Evolutionary conservation across 257 asterid species (phyloP).

Genomic region (Fraxinus excelsior): DNA sequence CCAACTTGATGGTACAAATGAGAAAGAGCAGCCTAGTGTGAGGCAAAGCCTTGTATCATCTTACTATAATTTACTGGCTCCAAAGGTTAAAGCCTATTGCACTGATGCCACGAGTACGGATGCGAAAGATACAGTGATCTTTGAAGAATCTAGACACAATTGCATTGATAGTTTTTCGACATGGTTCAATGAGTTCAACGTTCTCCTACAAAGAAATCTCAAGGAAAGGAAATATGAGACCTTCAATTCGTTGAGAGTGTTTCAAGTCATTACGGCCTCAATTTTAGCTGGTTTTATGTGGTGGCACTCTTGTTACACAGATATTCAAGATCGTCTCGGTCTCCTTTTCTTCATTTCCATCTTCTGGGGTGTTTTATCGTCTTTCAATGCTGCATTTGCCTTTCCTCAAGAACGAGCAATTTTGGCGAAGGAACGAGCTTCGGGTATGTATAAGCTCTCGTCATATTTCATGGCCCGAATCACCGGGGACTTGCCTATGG

Average conservation of each 20-base stretch:
- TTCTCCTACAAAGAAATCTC: slow-evolving; percentile 50
- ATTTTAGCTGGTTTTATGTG: slow-evolving; percentile 50
- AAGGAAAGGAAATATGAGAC: slow-evolving; percentile 49
- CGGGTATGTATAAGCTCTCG: slow-evolving; percentile 53
- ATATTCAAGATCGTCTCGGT: slow-evolving; percentile 53
- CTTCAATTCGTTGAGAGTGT: slow-evolving; percentile 43
- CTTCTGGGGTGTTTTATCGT: slow-evolving; percentile 57
- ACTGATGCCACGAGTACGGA: slow-evolving; percentile 21
- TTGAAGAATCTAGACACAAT: slow-evolving; percentile 5
- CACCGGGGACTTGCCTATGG: slow-evolving; percentile 54
- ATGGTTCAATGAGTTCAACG: slow-evolving; percentile 47
- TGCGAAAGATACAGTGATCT: slow-evolving; percentile 19
- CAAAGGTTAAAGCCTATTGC: slow-evolving; percentile 43
- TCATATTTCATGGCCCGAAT: slow-evolving; percentile 59
- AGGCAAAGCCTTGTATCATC: slow-evolving; percentile 39
- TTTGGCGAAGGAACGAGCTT: slow-evolving; percentile 49
- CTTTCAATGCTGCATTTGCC: slow-evolving; percentile 41
- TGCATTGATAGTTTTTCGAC: slow-evolving; percentile 24
- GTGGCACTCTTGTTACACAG: slow-evolving; percentile 50
- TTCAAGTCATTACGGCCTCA: slow-evolving; percentile 49
- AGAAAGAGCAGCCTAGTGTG: slow-evolving; percentile 43
- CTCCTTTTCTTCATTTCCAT: slow-evolving; percentile 54
- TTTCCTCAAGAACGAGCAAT: slow-evolving; percentile 56
- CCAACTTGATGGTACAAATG: slow-evolving; percentile 37
- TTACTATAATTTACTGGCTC: slow-evolving; percentile 41